A percentile compares a stretch with the other conserved stretches of the same genome.
Conservation (phyloP, 192 early-diverging fungal genomes). For the Cladochytrium replicatum region DNA sequence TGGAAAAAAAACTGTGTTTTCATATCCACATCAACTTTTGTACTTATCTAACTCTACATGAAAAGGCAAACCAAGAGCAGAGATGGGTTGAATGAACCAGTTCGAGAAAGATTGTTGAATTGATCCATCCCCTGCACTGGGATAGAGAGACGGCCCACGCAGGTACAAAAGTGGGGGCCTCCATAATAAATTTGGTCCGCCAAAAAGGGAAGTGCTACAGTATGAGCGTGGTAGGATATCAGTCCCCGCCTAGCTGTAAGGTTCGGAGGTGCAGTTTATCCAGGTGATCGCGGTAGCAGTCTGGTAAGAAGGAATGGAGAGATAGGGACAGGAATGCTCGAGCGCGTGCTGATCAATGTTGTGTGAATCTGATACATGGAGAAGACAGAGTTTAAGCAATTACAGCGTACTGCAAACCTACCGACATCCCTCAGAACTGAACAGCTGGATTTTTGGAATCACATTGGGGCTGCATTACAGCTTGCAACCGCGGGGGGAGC, state of each 20-base stretch:
- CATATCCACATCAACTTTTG: slow-evolving; percentile 72
- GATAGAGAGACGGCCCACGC: slow-evolving; percentile 92
- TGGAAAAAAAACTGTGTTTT: no score
- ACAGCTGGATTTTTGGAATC: slow-evolving; percentile 83
- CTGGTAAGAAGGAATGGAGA: slow-evolving; percentile 78
- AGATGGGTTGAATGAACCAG: slow-evolving; percentile 84
- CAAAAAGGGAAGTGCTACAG: slow-evolving; percentile 97
- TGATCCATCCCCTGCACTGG: slow-evolving; percentile 99
- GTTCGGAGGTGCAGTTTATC: slow-evolving; percentile 99
- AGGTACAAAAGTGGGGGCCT: slow-evolving; percentile 88
- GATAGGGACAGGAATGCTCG: slow-evolving; percentile 82
- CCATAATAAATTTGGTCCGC: slow-evolving; percentile 85
- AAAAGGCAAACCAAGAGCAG: slow-evolving; percentile 97
- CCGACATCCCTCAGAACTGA: slow-evolving; percentile 74
- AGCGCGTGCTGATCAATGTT: slow-evolving; percentile 65
- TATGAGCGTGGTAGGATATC: slow-evolving; percentile 70
- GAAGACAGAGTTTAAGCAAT: slow-evolving; percentile 37
- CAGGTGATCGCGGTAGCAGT: slow-evolving; percentile 87
- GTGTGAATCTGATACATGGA: slow-evolving; percentile 95
- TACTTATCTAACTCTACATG: slow-evolving; percentile 32
- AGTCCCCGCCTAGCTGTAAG: slow-evolving; percentile 95
- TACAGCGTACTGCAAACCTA: slow-evolving; percentile 87
- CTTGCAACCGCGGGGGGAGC: slow-evolving; percentile 1
- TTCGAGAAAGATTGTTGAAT: slow-evolving; percentile 96
- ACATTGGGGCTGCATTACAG: slow-evolving; percentile 68